Conservation (phyloP, 2,329 filamentous ascomycete genomes). For the Dothideomycetes sp. region DNA sequence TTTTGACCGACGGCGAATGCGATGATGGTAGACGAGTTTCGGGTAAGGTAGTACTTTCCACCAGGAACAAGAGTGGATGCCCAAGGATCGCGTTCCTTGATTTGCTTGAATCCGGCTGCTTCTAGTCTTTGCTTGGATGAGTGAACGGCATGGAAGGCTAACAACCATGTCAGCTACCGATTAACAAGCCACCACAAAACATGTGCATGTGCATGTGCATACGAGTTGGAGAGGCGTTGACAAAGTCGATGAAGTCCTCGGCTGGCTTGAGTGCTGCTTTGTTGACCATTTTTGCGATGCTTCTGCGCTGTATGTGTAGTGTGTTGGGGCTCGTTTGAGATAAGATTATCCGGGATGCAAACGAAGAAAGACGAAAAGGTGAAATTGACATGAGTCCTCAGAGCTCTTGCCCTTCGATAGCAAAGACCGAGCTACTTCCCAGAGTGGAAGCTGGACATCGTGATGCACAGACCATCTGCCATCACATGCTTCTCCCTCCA, state of each 20-base stretch:
- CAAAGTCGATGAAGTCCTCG: constrained; percentile 82
- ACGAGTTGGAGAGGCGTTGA: constrained; percentile 93
- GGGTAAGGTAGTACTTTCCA: constrained; percentile 92
- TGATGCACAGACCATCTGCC: too few species aligned
- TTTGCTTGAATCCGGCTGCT: constrained; percentile 74
- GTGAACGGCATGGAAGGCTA: constrained; percentile 89
- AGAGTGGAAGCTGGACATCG: too few species aligned
- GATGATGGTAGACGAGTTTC: constrained; percentile 84
- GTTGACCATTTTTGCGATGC: constrained; percentile 21
- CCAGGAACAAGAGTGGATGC: constrained; percentile 67
- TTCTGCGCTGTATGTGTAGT: too few species aligned
- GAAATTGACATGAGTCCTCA: too few species aligned
- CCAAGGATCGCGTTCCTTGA: constrained; percentile 90
- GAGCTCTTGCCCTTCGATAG: too few species aligned
- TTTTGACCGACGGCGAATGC: constrained; percentile 84
- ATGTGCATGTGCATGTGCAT: constrained; percentile 27
- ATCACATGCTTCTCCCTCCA: too few species aligned
- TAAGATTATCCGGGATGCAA: too few species aligned
- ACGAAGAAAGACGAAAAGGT: too few species aligned
- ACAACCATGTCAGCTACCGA: constrained; percentile 9
- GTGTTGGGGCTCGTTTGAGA: too few species aligned
- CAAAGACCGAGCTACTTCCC: too few species aligned
- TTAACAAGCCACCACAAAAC: neutral
- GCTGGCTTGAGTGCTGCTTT: constrained; percentile 43
- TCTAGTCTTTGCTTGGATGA: constrained; percentile 67